Evolutionary conservation across 805 yeast species (phyloP), one percentile per base, ranked within the genome.

Genomic region (Metschnikowia lochheadii): DNA sequence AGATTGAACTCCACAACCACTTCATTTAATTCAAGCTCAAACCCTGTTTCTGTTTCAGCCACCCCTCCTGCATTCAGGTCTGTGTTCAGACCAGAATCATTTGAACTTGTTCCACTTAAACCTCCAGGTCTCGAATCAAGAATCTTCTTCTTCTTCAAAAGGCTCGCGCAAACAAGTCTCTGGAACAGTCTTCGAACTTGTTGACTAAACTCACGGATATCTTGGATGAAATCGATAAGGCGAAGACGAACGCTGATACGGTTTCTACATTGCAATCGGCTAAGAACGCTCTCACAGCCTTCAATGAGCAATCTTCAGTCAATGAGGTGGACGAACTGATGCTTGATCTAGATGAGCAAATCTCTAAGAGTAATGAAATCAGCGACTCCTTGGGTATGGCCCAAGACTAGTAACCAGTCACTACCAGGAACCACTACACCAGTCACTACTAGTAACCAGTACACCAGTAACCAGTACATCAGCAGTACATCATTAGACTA

Each of bases 221-320:
- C 2, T 46, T 71, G 32, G 44, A 54, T 23, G 70, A 69, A 53
- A 70, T 73, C 15, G 64, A 72, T 53, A 73, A 73, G 14, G 70
- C 76, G 2, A 59, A 58, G 29, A 49, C 63, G 15, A 72, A 72
- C 50, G 50, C 56, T 1, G 53, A 56, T 17, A 49, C 69, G 5
- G 60, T 58, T 45, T 54, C 59, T 15, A 64, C 68, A 13, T 56
- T 73, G 49, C 53, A 57, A 17, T 54, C 60, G 6, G 63, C 74
- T 14, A 49, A 67, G 3, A 47, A 50, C 2, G 60, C 63, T 5
- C 63, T 73, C 51, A 51, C 61, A n/a, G 53, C 55, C 18, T 55
- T 72, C 52, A 73, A 73, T 50, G 44, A 56, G 6, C 55, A 60
- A 34, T 53, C 70, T 5, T 60, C 64, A 21, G 17, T 66, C 2